phyloP scores from a whole-genome alignment of 1,284 basidiomycete species.

The Bjerkandera adusta region DNA sequence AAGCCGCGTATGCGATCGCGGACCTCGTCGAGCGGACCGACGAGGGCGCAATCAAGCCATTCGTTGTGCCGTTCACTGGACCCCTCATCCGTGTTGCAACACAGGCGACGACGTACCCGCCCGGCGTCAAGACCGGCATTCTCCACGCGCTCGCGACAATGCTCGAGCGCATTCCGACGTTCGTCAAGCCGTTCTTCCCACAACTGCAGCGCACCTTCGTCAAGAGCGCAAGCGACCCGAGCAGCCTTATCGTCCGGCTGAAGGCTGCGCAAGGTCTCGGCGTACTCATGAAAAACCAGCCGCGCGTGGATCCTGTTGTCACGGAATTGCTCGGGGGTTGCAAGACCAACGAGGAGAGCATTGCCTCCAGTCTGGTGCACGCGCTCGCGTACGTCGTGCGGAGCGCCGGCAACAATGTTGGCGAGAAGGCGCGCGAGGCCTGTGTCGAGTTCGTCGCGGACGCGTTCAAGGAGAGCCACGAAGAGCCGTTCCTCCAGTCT shows the following conservation, averaged over 20 bases:
- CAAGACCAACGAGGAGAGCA: conserved; percentile 66
- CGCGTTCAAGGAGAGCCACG: conserved; percentile 72
- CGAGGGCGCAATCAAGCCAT: conserved; percentile 90
- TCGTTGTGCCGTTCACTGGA: conserved; percentile 95
- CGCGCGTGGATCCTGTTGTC: conserved; percentile 83
- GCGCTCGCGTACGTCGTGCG: conserved; percentile 80
- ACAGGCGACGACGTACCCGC: conserved; percentile 83
- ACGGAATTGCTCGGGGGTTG: conserved; percentile 82
- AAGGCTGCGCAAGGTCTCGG: conserved; percentile 86
- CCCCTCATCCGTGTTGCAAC: conserved; percentile 94
- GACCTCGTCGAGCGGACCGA: conserved; percentile 92
- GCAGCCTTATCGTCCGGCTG: conserved; percentile 78
- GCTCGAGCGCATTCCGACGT: conserved; percentile 80
- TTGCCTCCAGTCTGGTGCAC: conserved; percentile 72
- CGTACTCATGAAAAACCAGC: conserved; percentile 89
- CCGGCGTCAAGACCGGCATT: conserved; percentile 89
- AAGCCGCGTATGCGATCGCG: conserved; percentile 92
- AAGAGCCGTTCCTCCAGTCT: conserved; percentile 77
- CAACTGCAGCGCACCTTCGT: conserved; percentile 97
- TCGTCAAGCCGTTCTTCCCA: conserved; percentile 98
- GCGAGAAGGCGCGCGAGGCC: conserved; percentile 69
- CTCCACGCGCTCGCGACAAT: conserved; percentile 81
- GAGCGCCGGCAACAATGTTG: conserved; percentile 74
- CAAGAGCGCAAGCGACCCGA: conserved; percentile 86
- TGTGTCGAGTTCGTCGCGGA: conserved; percentile 79